Conservation (phyloP, 83 land plant genomes). For the Diphasiastrum complanatum region DNA sequence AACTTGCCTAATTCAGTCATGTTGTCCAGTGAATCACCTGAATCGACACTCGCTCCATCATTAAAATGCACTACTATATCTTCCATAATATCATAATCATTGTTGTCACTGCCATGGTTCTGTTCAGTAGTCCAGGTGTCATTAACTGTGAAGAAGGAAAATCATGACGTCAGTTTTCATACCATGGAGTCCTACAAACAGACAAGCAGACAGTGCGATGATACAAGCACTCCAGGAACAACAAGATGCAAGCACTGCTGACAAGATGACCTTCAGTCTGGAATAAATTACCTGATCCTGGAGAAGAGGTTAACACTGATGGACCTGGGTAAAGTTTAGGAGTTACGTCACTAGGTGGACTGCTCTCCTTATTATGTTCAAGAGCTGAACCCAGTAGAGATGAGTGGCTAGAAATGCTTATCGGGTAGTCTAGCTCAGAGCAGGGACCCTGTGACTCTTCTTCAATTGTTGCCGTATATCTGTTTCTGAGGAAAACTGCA, state of each 20-base stretch:
- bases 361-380: background rate
- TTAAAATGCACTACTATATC: background rate
- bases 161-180: too few species aligned
- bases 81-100: background rate
- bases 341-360: background rate
- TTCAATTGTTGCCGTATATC: background rate
- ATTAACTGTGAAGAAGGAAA: too few species aligned
- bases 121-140: too few species aligned
- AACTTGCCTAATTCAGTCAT: background rate
- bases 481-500: background rate
- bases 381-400: background rate
- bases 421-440: background rate
- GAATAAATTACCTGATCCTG: too few species aligned
- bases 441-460: background rate
- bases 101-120: background rate
- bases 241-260: too few species aligned
- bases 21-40: background rate
- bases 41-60: background rate
- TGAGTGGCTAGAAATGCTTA: background rate
- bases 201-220: too few species aligned
- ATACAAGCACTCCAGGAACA: too few species aligned
- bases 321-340: too few species aligned
- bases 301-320: too few species aligned
- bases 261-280: too few species aligned
- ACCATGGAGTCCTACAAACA: too few species aligned